phyloP scores from a whole-genome alignment of 352 stramenopile species.

The Globisporangium nagaii region DNA sequence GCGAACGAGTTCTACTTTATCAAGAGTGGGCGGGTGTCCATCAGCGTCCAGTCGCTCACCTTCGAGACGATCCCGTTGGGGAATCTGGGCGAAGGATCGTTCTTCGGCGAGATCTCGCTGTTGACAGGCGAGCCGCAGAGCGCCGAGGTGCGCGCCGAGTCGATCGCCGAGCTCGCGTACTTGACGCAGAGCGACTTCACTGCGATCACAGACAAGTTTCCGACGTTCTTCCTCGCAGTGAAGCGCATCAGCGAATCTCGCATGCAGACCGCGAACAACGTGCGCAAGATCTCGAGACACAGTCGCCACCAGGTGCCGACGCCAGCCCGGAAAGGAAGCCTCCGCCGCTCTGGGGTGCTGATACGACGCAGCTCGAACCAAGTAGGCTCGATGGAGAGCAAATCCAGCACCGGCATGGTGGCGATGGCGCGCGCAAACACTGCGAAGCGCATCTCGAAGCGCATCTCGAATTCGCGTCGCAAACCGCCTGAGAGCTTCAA shows the following conservation, averaged over 20 bases:
- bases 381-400: background rate
- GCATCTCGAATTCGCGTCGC: conserved; percentile 17
- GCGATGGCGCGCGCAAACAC: conserved; percentile 11
- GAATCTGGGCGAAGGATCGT: conserved; percentile 66
- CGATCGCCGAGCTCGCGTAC: conserved; percentile 61
- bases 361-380: background rate
- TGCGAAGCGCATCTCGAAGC: conserved; percentile 4
- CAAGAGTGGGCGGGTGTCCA: conserved; percentile 51
- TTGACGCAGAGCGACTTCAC: conserved; percentile 54
- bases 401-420: conserved; percentile 2
- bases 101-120: conserved; percentile 70
- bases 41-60: conserved; percentile 28
- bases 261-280: conserved; percentile 60
- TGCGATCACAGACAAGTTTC: conserved; percentile 55
- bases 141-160: conserved; percentile 56
- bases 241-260: conserved; percentile 62
- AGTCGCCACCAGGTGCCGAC: conserved; percentile 25
- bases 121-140: conserved; percentile 45
- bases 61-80: conserved; percentile 42
- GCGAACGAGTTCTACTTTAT: conserved; percentile 71
- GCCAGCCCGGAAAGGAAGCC: background rate
- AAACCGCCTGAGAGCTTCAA: conserved; percentile 23
- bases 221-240: conserved; percentile 60
- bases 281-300: conserved; percentile 60
- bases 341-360: background rate